Evolutionary conservation across 1,284 basidiomycete species (phyloP).

Genomic region (Leccinum subspadiceum): DNA sequence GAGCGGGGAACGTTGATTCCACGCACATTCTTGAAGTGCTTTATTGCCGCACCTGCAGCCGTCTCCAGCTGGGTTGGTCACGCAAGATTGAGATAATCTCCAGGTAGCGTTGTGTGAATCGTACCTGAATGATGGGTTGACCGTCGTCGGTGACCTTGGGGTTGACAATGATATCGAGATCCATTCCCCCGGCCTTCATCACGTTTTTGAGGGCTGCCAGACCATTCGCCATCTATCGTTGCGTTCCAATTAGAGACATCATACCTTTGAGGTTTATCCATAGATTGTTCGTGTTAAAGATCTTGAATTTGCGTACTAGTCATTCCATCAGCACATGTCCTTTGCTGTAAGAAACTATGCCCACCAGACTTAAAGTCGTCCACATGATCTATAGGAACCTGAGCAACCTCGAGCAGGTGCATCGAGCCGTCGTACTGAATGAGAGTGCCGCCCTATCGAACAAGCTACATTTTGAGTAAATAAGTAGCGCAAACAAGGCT

Average conservation of each 20-base stretch:
- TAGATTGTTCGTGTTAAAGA: conserved; percentile 96
- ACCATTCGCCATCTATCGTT: conserved; percentile 2
- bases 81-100: conserved; percentile 7
- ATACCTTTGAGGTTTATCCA: conserved; percentile 88
- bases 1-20: conserved; percentile 96
- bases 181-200: conserved; percentile 88
- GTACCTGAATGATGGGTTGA: conserved; percentile 74
- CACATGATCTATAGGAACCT: conserved; percentile 94
- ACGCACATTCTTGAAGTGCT: conserved; percentile 91
- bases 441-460: conserved; percentile 84
- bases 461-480: background rate
- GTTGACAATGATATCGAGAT: conserved; percentile 92
- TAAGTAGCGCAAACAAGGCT: background rate
- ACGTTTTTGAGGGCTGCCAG: conserved; percentile 79
- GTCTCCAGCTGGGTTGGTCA: conserved; percentile 79
- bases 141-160: conserved; percentile 86
- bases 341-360: background rate
- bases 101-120: conserved; percentile 2
- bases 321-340: background rate
- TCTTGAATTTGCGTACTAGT: conserved; percentile 82
- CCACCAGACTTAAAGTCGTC: conserved; percentile 89
- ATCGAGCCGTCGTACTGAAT: conserved; percentile 94
- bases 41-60: conserved; percentile 95
- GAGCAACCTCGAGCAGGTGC: conserved; percentile 93
- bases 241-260: background rate